Conservation (phyloP, 1,284 basidiomycete species). For the Cutaneotrichosporon sp. region DNA sequence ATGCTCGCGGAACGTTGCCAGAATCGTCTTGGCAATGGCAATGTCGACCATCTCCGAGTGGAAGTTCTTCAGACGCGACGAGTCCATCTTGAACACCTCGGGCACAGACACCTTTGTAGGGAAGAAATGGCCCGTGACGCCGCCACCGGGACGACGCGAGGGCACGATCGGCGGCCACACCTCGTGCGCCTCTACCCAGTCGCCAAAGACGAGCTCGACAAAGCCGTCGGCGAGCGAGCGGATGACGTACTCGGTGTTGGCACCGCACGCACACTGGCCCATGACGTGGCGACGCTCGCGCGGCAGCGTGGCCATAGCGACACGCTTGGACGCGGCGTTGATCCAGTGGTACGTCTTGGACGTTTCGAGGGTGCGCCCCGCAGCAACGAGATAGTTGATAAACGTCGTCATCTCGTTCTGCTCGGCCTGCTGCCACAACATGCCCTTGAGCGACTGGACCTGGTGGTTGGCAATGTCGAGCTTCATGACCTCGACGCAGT, state of each 20-base stretch:
- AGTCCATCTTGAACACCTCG: slow-evolving; percentile 80
- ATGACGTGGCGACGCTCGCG: slow-evolving; percentile 26
- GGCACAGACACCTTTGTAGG: slow-evolving; percentile 49
- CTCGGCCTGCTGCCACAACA: slow-evolving; percentile 71
- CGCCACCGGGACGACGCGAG: slow-evolving; percentile 32
- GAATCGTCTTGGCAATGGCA: slow-evolving; percentile 68
- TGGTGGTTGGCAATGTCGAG: slow-evolving; percentile 94
- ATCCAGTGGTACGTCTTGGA: slow-evolving; percentile 38
- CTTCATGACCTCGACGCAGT: slow-evolving; percentile 92
- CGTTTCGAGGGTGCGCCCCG: slow-evolving; percentile 16
- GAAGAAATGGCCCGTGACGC: slow-evolving; percentile 51
- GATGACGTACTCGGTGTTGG: slow-evolving; percentile 36
- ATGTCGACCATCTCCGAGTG: slow-evolving; percentile 67
- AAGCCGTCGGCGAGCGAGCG: slow-evolving; percentile 61
- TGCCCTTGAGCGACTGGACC: slow-evolving; percentile 77
- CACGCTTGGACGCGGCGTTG: slow-evolving; percentile 29
- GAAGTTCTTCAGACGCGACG: slow-evolving; percentile 60
- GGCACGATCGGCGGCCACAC: slow-evolving; percentile 37
- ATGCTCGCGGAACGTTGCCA: slow-evolving; percentile 13
- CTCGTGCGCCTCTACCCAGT: slow-evolving; percentile 34
- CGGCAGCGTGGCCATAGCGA: slow-evolving; percentile 24
- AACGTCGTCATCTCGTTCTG: slow-evolving; percentile 77
- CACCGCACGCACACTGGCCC: slow-evolving; percentile 24
- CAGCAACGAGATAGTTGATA: slow-evolving; percentile 38
- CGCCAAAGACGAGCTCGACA: slow-evolving; percentile 60